Base-by-base conservation (phyloP, 371 early-diverging fungal genomes). In the Mortierella sp. region DNA sequence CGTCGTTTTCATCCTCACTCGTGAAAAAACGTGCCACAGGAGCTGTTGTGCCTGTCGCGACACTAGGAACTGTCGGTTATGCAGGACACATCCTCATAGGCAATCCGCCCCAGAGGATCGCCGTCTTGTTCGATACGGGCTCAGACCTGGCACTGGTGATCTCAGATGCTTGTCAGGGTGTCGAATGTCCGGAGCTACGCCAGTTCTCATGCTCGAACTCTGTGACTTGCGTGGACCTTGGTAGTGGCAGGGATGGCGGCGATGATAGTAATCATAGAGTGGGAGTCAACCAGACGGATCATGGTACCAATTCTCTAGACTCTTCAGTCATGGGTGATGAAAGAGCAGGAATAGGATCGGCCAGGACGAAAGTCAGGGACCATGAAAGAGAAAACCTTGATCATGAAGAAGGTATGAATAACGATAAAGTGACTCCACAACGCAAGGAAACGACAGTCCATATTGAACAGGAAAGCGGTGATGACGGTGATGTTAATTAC, bases 31-130 rank as follows among this genome's bases (percentile, higher is more conserved):
- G 50, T 23, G 3, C 49, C 1, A 24, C 39, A 21, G 11, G 14
- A 30, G 24, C 58, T 2, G 7, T 48, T 6, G 50, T 55, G 12
- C 24, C 47, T 1, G 37, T 68, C 19, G 48, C 23, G 2, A 21
- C 63, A 2, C 15, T 63, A 0, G 63, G 63, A 2, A 27, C 31
- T 14, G 64, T 58, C 15, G 70, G 70, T 1, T 70, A 70, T 11
- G 63, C 59, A 21, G 94, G 94, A 32, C 91, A 92, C 39, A 89
- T 94, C 59, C 73, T 81, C 34, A 70, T 95, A 21, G 94, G 94
- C 30, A 88, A 92, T 6, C 96, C 96, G 3, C 80, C 86, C 15
- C 70, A 70, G 53, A 51, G 59, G 7, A 30, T 70, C 32, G 28
- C 63, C 7, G 63, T 70, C 30, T 34, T 70, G 47, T 62, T 70